Base-by-base conservation (phyloP, 2,329 filamentous ascomycete genomes). In the Neocucurbitaria cava region DNA sequence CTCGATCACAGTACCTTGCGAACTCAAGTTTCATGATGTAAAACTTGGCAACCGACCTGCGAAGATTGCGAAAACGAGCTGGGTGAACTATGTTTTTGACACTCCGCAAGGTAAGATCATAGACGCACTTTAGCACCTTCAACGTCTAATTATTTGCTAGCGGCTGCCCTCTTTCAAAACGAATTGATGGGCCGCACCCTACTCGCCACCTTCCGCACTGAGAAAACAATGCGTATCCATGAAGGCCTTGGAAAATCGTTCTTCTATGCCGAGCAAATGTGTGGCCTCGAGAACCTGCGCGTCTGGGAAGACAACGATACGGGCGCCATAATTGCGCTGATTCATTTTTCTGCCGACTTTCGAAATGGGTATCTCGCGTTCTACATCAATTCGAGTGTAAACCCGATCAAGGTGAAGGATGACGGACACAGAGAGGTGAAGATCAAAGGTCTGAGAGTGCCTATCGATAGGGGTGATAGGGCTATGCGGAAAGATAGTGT, bases 181-280 rank as follows among this genome's bases (percentile, higher is more conserved):
- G 78, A 78, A 38, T 68, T 81, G 8, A 79, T 80, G 67, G 78
- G 78, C 26, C 74, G 77, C 28, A 74, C 68, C 5, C 73, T 82
- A 7, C 62, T 81, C 1, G 76, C 73, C 2, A 77, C 74, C 3
- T 80, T 73, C 53, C 71, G 74, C 28, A 81, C 78, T 0, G 74
- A 72, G 28, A 78, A 79, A 50, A 80, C 78, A 1, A 75, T 77
- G 30, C 77, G 80, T 21, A 67, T 79, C 8, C 79, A 80, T 61
- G 74, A 78, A 49, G 78, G 79, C 5, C 45, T 80, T 17, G 66
- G 70, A 18, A 72, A 75, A 1, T 69, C 75, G 0, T 77, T 81
- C 48, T 68, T 76, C 3, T 79, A 80, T 50, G 76, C 79, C 48
- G 78, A 81, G 58, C 79, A 81, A 60, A 79, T 82, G 69, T 79